Percentiles rank a stretch among this genome's conserved stretches.
Evolutionary conservation across 345 rosid species (phyloP).

Genomic region (Laguncularia racemosa): DNA sequence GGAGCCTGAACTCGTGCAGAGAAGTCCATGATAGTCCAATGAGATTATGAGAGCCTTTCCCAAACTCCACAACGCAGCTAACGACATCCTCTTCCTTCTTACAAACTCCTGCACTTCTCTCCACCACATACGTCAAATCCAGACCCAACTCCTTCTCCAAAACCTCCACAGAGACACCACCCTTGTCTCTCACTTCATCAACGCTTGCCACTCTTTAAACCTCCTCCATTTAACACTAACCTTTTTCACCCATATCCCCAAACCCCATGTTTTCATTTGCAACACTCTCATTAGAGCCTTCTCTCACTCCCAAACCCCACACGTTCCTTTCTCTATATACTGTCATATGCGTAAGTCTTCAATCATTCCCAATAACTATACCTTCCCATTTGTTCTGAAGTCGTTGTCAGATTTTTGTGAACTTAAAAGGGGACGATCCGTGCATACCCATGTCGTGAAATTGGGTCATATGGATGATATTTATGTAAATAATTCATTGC

Average conservation of each 20-base stretch:
- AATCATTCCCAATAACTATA: constrained; percentile 33
- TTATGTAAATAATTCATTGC: constrained; percentile 34
- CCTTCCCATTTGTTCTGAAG: constrained; percentile 53
- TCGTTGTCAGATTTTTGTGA: constrained; percentile 33
- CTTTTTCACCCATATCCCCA: constrained; percentile 21
- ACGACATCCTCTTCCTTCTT: constrained; percentile 25
- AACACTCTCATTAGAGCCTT: constrained; percentile 43
- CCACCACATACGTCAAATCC: constrained; percentile 36
- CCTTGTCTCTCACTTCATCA: constrained; percentile 30
- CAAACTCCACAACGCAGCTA: constrained; percentile 10
- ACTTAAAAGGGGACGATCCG: constrained; percentile 20
- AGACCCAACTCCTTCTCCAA: constrained; percentile 33
- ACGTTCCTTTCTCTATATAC: constrained; percentile 28
- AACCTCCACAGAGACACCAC: constrained; percentile 25
- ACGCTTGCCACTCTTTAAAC: constrained; percentile 25
- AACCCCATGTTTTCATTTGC: constrained; percentile 42
- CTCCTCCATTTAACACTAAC: constrained; percentile 18
- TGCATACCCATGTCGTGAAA: constrained; percentile 42
- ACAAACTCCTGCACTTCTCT: constrained; percentile 11
- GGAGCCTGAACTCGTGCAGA: no score
- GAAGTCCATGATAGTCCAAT: no score
- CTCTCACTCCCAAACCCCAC: constrained; percentile 31
- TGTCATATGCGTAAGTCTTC: constrained; percentile 25
- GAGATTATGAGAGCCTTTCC: constrained; percentile 9
- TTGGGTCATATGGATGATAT: constrained; percentile 34